A percentile compares a stretch with the other conserved stretches of the same genome.
Conservation (phyloP, 352 stramenopile genomes). For the Globisporangium nunn region DNA sequence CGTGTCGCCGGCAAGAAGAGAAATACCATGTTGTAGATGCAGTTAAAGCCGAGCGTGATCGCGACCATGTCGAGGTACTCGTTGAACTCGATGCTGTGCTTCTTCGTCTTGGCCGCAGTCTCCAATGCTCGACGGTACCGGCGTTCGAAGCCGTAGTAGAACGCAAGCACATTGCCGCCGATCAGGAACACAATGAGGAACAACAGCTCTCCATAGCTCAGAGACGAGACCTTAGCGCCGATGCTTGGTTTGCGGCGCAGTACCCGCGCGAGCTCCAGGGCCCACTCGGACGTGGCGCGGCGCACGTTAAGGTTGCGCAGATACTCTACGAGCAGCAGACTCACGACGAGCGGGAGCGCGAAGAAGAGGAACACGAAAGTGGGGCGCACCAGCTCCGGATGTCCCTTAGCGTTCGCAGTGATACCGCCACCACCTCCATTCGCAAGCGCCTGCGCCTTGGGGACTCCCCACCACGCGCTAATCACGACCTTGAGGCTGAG, state of each 20-base stretch:
- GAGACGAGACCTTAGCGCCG: conserved; percentile 18
- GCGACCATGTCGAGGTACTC: conserved; percentile 12
- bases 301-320: conserved; percentile 30
- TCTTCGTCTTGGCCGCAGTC: not conserved
- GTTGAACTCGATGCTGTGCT: not conserved
- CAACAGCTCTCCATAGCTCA: conserved; percentile 33
- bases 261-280: conserved; percentile 22
- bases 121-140: not conserved
- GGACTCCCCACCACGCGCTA: conserved; percentile 13
- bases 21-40: conserved; percentile 33
- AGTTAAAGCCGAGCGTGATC: conserved; percentile 16
- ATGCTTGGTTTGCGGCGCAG: conserved; percentile 36
- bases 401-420: no score
- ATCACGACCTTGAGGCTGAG: conserved; percentile 10
- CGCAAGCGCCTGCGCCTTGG: not conserved
- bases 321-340: conserved; percentile 30
- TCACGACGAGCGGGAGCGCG: conserved; percentile 29
- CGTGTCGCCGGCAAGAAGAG: conserved; percentile 27
- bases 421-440: no score
- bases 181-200: conserved; percentile 24
- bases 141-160: conserved; percentile 17
- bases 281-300: conserved; percentile 21
- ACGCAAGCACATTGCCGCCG: conserved; percentile 20
- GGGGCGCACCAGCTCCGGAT: conserved; percentile 37
- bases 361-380: conserved; percentile 44